phyloP scores from a whole-genome alignment of 2,329 filamentous ascomycete genomes.

The Penicillium sumatraense region DNA sequence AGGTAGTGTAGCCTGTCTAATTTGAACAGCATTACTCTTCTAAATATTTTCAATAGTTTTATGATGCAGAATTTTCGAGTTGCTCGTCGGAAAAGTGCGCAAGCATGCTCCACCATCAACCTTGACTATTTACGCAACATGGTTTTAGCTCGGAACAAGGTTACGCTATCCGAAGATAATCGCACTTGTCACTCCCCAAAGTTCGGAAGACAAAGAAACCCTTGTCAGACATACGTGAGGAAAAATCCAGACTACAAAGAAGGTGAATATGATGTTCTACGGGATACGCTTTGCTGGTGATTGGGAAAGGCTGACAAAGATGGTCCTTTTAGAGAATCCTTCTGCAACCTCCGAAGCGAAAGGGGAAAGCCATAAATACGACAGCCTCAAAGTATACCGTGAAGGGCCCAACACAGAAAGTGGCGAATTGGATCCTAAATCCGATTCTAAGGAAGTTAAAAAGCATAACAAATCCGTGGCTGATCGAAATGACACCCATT shows the following conservation, averaged over 20 bases:
- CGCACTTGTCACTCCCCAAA: background rate
- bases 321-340: background rate
- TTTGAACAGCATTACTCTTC: background rate
- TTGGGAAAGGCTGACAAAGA: background rate
- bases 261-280: background rate
- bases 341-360: background rate
- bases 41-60: background rate
- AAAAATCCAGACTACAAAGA: background rate
- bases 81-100: background rate
- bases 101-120: background rate
- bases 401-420: constrained; percentile 7
- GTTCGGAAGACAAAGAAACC: background rate
- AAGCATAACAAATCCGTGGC: constrained; percentile 8
- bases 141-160: background rate
- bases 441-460: constrained; percentile 7
- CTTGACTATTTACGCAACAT: background rate
- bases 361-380: background rate
- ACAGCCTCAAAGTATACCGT: constrained; percentile 7
- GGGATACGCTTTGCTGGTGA: background rate
- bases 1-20: background rate
- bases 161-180: background rate
- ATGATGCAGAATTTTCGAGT: background rate
- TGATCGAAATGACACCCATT: constrained; percentile 5
- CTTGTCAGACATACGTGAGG: background rate
- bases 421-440: constrained; percentile 4